Conservation (phyloP, 257 asterid genomes). For the Oldenlandia corymbosa region DNA sequence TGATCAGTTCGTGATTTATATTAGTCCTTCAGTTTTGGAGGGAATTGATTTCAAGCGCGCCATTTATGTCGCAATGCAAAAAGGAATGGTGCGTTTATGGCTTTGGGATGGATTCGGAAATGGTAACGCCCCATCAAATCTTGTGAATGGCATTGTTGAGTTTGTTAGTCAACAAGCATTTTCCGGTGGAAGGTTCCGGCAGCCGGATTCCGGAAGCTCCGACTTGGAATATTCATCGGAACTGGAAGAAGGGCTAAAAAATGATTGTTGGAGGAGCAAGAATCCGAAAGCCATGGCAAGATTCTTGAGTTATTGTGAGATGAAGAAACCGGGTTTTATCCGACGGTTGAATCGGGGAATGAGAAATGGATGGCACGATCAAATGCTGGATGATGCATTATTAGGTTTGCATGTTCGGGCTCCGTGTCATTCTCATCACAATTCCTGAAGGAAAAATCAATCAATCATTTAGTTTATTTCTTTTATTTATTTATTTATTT, state of each 20-base stretch:
- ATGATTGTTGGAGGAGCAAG: constrained; percentile 31
- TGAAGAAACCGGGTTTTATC: constrained; percentile 43
- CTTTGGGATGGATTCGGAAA: constrained; percentile 44
- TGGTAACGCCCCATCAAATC: constrained; percentile 30
- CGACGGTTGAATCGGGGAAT: constrained; percentile 52
- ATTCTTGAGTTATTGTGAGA: constrained; percentile 39
- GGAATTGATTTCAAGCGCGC: constrained; percentile 23
- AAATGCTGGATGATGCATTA: constrained; percentile 28
- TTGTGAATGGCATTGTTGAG: constrained; percentile 52
- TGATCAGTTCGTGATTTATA: constrained; percentile 26
- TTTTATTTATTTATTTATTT: not conserved
- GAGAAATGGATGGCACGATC: constrained; percentile 54
- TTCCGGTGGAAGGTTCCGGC: not conserved
- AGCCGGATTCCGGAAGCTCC: not conserved
- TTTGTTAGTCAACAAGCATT: constrained; percentile 24
- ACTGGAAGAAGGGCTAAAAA: too few relatives aligned
- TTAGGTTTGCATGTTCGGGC: constrained; percentile 37
- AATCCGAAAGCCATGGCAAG: constrained; percentile 31
- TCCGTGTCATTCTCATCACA: constrained; percentile 25
- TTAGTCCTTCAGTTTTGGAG: constrained; percentile 39
- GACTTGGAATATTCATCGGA: constrained; percentile 1
- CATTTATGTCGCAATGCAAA: constrained; percentile 29
- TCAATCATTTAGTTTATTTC: not conserved
- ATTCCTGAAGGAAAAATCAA: constrained; percentile 6
- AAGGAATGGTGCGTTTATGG: constrained; percentile 52